Evolutionary conservation across 2,329 filamentous ascomycete genomes (phyloP).

Genomic region (Tolypocladium ovalisporum): DNA sequence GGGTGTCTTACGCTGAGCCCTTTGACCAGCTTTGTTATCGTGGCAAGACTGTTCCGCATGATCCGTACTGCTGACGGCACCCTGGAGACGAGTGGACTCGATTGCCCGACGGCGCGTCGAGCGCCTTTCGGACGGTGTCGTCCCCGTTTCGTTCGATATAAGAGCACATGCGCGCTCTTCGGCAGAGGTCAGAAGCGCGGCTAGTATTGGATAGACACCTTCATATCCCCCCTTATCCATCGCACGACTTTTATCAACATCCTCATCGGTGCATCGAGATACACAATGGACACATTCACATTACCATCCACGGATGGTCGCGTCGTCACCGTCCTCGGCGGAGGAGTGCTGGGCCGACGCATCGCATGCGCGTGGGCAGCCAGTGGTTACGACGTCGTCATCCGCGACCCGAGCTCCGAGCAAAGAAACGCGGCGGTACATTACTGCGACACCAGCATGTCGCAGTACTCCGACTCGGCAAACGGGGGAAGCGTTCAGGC

Average conservation of each 20-base stretch:
- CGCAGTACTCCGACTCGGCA: slow-evolving; percentile 12
- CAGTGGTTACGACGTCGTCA: slow-evolving; percentile 28
- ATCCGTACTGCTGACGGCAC: neutral
- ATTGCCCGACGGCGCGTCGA: neutral
- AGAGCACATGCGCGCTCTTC: neutral
- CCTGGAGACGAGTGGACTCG: neutral
- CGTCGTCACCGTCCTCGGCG: slow-evolving; percentile 27
- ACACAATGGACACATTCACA: neutral
- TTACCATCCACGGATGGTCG: neutral
- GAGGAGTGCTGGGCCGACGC: slow-evolving; percentile 30
- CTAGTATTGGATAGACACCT: neutral
- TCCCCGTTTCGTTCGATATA: neutral
- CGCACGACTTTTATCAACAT: no score
- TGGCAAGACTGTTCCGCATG: neutral
- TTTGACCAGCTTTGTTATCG: neutral
- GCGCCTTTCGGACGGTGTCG: neutral
- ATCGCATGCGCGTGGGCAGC: slow-evolving; percentile 28
- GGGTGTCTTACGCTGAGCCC: no score
- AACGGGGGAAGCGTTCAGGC: slow-evolving; percentile 16
- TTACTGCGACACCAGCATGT: slow-evolving; percentile 26
- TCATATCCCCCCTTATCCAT: neutral
- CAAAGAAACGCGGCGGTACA: slow-evolving; percentile 23
- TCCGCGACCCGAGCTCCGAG: slow-evolving; percentile 28
- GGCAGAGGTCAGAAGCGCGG: neutral
- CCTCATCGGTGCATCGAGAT: neutral